These are phyloP conservation scores for Avena sativa DNA, from an alignment of 176 grass and related monocot species.

Conservation along the genomic window DNA sequence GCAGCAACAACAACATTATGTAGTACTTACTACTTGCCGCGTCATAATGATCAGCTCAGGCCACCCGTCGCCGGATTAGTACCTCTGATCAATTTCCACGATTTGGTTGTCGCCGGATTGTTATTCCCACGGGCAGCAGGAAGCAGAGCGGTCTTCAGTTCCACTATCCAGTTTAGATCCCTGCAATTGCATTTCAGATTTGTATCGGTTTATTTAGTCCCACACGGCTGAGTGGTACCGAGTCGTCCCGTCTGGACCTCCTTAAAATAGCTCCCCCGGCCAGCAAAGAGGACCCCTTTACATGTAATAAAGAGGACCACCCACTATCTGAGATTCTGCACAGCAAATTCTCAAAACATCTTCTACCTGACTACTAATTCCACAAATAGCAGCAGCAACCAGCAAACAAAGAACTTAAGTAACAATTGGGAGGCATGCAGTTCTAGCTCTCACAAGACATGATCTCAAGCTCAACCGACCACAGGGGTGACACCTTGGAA, in stretches of 20 bases:
- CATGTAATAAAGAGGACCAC: constrained; percentile 24
- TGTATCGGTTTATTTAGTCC: constrained; percentile 34
- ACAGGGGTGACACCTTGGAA: constrained; percentile 82
- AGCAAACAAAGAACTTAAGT: too few relatives aligned
- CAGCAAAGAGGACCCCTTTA: neutral
- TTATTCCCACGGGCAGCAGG: neutral
- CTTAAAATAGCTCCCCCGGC: neutral
- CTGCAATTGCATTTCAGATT: neutral
- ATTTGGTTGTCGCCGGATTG: too few relatives aligned
- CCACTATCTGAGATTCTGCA: constrained; percentile 11
- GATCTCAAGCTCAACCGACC: constrained; percentile 98
- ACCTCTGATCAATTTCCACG: neutral
- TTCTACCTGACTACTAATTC: neutral
- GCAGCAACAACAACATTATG: constrained; percentile 24
- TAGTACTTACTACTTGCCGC: neutral
- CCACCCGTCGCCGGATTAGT: neutral
- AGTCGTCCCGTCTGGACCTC: neutral
- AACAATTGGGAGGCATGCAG: too few relatives aligned
- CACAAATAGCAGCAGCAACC: neutral
- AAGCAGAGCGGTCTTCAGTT: too few relatives aligned
- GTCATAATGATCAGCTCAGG: constrained; percentile 6
- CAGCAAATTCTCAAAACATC: constrained; percentile 1
- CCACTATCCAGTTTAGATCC: neutral
- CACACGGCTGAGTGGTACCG: neutral
- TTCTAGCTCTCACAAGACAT: constrained; percentile 53